A percentile compares a stretch with the other conserved stretches of the same genome.
Evolutionary conservation across 495 filamentous ascomycete species (phyloP).

Genomic region (Patellaria atrata): DNA sequence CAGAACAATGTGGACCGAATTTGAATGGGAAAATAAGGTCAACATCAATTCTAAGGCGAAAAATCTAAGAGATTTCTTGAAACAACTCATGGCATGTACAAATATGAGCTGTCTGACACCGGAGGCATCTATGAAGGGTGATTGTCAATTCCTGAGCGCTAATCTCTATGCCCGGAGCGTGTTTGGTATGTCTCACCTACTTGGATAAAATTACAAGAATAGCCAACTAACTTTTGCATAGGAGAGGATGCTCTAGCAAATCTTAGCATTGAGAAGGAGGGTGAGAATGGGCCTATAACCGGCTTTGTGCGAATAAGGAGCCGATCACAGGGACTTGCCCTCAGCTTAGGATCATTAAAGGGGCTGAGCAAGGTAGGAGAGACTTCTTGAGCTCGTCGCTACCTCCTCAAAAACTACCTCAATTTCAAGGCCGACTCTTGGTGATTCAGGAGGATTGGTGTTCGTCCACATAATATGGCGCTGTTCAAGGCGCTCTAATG

Average conservation of each 20-base stretch:
- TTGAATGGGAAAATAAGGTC: constrained; percentile 99
- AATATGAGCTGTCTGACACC: constrained; percentile 98
- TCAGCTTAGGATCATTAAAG: constrained; percentile 90
- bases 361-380: constrained; percentile 72
- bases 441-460: no score
- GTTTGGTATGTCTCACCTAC: constrained; percentile 63
- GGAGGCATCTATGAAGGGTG: constrained; percentile 89
- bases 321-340: constrained; percentile 86
- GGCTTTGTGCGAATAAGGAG: constrained; percentile 99
- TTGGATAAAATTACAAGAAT: neutral
- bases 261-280: constrained; percentile 94
- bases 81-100: constrained; percentile 90
- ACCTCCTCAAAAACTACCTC: no score
- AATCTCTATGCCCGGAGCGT: constrained; percentile 96
- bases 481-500: no score
- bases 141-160: constrained; percentile 94
- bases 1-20: constrained; percentile 99
- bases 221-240: constrained; percentile 27
- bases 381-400: no score
- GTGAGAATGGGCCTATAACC: constrained; percentile 86
- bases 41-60: constrained; percentile 95
- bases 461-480: no score
- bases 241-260: constrained; percentile 98
- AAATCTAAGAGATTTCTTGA: constrained; percentile 79
- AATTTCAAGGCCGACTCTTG: constrained; percentile 19